phyloP scores from a whole-genome alignment of 257 asterid genomes.

The Thymus quinquecostatus region DNA sequence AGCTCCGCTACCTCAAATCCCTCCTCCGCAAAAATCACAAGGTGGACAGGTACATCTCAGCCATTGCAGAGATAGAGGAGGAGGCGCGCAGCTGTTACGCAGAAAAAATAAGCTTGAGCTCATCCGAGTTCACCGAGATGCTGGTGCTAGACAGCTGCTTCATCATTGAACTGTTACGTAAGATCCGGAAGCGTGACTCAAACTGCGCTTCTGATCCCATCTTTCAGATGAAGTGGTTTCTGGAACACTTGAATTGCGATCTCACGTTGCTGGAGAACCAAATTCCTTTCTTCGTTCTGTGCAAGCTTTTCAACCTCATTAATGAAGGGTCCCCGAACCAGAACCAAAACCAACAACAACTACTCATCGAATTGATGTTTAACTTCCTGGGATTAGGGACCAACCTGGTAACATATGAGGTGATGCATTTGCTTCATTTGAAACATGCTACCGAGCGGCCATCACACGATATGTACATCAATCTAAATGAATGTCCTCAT shows the following conservation, averaged over 20 bases:
- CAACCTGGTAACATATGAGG: not conserved
- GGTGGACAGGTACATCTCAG: not conserved
- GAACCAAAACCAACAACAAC: not conserved
- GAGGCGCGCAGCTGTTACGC: not conserved
- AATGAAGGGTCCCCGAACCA: not conserved
- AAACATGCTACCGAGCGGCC: not conserved
- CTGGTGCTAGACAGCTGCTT: not conserved
- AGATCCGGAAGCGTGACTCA: no score
- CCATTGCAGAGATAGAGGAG: not conserved
- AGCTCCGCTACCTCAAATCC: not conserved
- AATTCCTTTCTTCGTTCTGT: conserved; percentile 19
- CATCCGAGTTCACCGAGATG: not conserved
- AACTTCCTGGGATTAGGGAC: not conserved
- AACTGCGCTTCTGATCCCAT: not conserved
- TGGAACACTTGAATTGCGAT: not conserved
- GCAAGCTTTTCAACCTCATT: conserved; percentile 10
- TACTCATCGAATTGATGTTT: not conserved
- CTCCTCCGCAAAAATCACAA: not conserved
- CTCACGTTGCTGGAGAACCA: conserved; percentile 22
- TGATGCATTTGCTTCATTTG: conserved; percentile 21
- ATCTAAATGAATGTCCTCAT: not conserved
- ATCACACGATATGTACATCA: not conserved
- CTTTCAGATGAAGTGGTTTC: not conserved
- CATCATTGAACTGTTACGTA: not conserved
- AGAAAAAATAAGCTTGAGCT: not conserved